Base-by-base conservation (phyloP, 2,329 filamentous ascomycete species). In the Berkeleyomyces basicola region DNA sequence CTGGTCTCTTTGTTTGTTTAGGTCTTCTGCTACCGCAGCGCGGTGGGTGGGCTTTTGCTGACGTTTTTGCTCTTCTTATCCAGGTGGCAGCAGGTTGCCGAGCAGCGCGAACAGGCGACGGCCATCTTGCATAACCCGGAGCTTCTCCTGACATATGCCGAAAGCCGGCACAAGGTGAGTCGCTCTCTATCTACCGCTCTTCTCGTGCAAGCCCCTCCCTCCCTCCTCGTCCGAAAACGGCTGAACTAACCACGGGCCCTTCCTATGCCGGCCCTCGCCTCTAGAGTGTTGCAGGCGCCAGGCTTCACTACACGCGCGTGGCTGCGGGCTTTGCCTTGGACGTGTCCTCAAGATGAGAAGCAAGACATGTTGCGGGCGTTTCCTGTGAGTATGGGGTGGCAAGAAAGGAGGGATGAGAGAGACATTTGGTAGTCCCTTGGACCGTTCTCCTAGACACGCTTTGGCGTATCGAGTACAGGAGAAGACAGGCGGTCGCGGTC, bases 111-210 rank as follows among this genome's bases (percentile, higher is more conserved):
- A 11, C 43, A 31, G 14, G 61, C 61, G 1, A 40, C 23, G 23
- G 7, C 77, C 9, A 75, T 84, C 46, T 75, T 85, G 2, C 79
- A 82, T 66, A 77, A 71, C 36, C 82, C 81, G 0, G 82, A 84
- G 68, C 71, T 80, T 63, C 71, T 85, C 58, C 80, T 82, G 75
- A 82, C 82, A 74, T 77, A 81, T 49, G 79, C 82, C 1, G 76
- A 79, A 66, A 77, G 77, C 66, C 74, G 75, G 39, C 75, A 76
- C 40, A 78, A 82, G 67, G 82, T 85, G 69, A 67, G 79, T 57
- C 11, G 6, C 58, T 43, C 39, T 53, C 40, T 61, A 59, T 7
- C 43, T 40, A 11, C 40, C 47, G 14, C 33, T 23, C 55, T 42
- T 40, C 40, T 61, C 44, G 16, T 51, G n/a, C 62, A 23, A 9